These are phyloP conservation scores for Talaromyces funiculosus DNA, from an alignment of 2,329 filamentous ascomycete species.

Conservation along the genomic window DNA sequence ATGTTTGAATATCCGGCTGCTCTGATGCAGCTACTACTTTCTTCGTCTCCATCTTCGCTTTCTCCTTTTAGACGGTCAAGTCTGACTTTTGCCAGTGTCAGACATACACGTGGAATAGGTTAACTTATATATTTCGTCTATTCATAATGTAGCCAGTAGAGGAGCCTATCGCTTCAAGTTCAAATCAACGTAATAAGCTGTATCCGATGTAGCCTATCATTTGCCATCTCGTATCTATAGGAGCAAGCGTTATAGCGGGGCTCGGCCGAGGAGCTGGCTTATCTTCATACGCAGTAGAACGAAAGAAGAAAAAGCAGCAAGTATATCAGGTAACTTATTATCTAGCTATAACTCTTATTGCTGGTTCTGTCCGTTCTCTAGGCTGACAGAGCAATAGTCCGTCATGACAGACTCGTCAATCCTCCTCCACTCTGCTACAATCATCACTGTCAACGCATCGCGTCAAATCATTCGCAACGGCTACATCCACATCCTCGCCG, in stretches of 20 bases:
- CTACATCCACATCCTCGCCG: constrained; percentile 14
- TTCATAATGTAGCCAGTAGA: background rate
- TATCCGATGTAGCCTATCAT: background rate
- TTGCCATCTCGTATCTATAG: too few species aligned
- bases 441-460: constrained; percentile 18
- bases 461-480: constrained; percentile 17
- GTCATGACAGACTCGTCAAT: constrained; percentile 9
- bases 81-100: too few species aligned
- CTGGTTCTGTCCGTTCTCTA: too few species aligned
- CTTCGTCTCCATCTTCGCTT: background rate
- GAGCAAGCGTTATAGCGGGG: background rate
- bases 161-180: background rate
- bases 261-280: background rate
- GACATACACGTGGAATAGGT: background rate
- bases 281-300: background rate
- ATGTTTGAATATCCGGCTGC: background rate
- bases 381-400: too few species aligned
- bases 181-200: background rate
- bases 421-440: constrained; percentile 17
- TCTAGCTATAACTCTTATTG: too few species aligned
- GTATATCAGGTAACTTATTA: background rate
- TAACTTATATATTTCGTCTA: background rate
- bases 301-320: background rate
- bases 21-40: constrained; percentile 1
- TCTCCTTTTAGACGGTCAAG: too few species aligned